These are phyloP conservation scores for Farysia itapuensis DNA, from an alignment of 1,284 basidiomycete genomes.

Conservation along the genomic window DNA sequence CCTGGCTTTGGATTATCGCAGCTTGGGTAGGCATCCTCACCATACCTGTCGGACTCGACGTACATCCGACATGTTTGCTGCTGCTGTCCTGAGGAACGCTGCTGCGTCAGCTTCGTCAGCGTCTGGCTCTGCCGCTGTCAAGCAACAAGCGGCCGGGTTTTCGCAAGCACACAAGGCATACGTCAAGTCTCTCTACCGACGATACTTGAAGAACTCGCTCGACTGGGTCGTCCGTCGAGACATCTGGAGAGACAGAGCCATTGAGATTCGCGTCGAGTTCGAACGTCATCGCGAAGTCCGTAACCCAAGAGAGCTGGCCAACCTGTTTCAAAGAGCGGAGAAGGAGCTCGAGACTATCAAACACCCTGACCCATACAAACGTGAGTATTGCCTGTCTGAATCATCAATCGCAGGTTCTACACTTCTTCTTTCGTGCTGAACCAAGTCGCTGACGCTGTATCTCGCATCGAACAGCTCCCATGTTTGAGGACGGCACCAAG, in stretches of 20 bases:
- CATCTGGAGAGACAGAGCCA: conserved; percentile 78
- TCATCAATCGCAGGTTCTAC: not conserved
- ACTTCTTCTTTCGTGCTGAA: not conserved
- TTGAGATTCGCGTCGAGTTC: conserved; percentile 85
- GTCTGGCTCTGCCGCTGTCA: conserved; percentile 23
- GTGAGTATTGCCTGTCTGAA: conserved; percentile 65
- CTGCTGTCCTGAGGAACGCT: conserved; percentile 18
- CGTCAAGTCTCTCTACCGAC: conserved; percentile 87
- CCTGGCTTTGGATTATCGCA: too few species aligned
- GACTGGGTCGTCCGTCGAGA: conserved; percentile 86
- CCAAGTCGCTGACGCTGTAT: not conserved
- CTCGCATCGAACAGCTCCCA: conserved; percentile 38
- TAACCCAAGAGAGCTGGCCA: conserved; percentile 80
- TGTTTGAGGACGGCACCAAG: conserved; percentile 59
- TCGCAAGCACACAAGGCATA: conserved; percentile 77
- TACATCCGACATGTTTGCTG: conserved; percentile 17
- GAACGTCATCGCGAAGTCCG: conserved; percentile 85
- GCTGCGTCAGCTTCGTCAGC: conserved; percentile 8
- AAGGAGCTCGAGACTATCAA: conserved; percentile 69
- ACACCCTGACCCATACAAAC: conserved; percentile 89
- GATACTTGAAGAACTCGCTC: conserved; percentile 78
- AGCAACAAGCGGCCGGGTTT: too few species aligned
- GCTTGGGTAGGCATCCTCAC: too few species aligned
- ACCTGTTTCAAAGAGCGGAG: conserved; percentile 80
- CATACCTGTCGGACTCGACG: too few species aligned